Evolutionary conservation across 2,329 filamentous ascomycete species (phyloP).

Genomic region (Phialemoniopsis sp.): DNA sequence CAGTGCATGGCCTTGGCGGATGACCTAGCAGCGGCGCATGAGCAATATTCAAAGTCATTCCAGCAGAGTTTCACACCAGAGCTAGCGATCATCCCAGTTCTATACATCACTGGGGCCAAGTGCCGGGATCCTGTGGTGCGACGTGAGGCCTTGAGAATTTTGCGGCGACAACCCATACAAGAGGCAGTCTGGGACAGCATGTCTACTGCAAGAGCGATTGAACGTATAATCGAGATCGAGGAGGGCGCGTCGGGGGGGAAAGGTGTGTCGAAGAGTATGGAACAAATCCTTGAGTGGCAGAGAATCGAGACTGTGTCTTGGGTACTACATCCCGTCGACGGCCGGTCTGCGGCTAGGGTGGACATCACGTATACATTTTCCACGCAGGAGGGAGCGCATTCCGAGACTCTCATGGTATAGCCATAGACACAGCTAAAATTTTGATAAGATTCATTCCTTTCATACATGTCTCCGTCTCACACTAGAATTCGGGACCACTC

Average conservation of each 20-base stretch:
- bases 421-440: too few relatives aligned
- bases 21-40: constrained; percentile 14
- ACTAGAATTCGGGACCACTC: too few relatives aligned
- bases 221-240: constrained; percentile 29
- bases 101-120: constrained; percentile 28
- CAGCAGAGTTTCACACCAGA: constrained; percentile 26
- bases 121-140: constrained; percentile 26
- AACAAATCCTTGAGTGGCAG: too few relatives aligned
- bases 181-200: constrained; percentile 29
- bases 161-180: constrained; percentile 16
- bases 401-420: too few relatives aligned
- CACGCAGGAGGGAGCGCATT: too few relatives aligned
- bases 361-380: constrained; percentile 26
- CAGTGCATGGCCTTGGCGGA: constrained; percentile 16
- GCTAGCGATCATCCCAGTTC: constrained; percentile 22
- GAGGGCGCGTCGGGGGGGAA: constrained; percentile 14
- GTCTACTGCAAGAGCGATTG: constrained; percentile 19
- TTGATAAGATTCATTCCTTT: too few relatives aligned
- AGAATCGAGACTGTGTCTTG: too few relatives aligned
- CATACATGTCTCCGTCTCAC: too few relatives aligned
- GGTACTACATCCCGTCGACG: too few relatives aligned
- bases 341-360: constrained; percentile 8
- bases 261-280: constrained; percentile 5
- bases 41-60: not conserved
- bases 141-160: constrained; percentile 20